Evolutionary conservation across 2,329 filamentous ascomycete genomes (phyloP).

Genomic region (Colletotrichum sp.): DNA sequence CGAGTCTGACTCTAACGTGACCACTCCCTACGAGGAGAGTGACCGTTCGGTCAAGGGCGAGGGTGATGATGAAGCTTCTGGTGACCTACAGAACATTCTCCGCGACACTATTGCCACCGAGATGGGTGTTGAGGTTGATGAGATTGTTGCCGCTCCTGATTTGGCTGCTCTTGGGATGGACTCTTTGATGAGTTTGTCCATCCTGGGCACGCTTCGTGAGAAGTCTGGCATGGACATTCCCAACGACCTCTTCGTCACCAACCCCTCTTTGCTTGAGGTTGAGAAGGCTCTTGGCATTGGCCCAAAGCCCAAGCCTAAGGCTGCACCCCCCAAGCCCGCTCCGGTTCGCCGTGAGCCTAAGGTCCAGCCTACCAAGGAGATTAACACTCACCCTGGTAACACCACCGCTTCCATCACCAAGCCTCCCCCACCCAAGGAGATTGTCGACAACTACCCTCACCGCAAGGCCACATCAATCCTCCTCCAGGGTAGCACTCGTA

Average conservation of each 20-base stretch:
- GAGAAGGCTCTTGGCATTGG: constrained; percentile 66
- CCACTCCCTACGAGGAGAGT: constrained; percentile 58
- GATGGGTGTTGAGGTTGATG: constrained; percentile 73
- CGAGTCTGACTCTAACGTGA: constrained; percentile 55
- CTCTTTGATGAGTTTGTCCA: constrained; percentile 62
- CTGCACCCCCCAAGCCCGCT: constrained; percentile 29
- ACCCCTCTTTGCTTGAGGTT: constrained; percentile 68
- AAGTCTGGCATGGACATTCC: constrained; percentile 60
- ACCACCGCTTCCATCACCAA: constrained; percentile 56
- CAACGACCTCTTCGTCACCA: constrained; percentile 65
- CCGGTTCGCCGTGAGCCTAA: constrained; percentile 17
- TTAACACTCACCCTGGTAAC: constrained; percentile 33
- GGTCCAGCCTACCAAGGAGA: constrained; percentile 27
- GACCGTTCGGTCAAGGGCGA: constrained; percentile 50
- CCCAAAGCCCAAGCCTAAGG: constrained; percentile 41
- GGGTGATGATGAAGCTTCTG: constrained; percentile 32
- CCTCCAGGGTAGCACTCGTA: constrained; percentile 53
- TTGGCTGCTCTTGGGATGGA: constrained; percentile 64
- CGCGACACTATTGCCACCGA: constrained; percentile 73
- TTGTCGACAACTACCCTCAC: constrained; percentile 50
- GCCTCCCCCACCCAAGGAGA: constrained; percentile 38
- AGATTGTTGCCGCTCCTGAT: constrained; percentile 60
- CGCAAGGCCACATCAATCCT: constrained; percentile 54
- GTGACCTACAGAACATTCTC: constrained; percentile 56
- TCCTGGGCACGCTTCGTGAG: constrained; percentile 60